These are phyloP conservation scores for Monilinia laxa DNA, from an alignment of 2,329 filamentous ascomycete species.

Conservation along the genomic window DNA sequence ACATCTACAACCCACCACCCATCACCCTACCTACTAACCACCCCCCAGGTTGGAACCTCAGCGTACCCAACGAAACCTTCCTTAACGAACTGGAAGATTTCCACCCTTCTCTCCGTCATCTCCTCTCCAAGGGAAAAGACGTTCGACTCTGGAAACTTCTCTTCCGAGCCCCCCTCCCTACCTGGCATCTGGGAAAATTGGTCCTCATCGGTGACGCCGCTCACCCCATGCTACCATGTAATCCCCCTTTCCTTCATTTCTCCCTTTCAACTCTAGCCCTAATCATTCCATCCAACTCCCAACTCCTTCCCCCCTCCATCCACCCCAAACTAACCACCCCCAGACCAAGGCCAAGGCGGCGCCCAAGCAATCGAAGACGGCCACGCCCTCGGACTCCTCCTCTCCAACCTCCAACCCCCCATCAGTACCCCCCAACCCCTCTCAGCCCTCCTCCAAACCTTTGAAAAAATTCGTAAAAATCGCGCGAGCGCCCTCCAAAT, in stretches of 20 bases:
- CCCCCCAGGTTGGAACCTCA: constrained; percentile 8
- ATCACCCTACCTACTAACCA: not conserved
- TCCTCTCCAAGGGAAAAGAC: constrained; percentile 15
- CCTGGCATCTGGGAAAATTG: constrained; percentile 55
- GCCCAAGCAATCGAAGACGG: constrained; percentile 67
- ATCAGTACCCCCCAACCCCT: not conserved
- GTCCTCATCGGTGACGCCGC: constrained; percentile 65
- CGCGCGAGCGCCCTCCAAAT: constrained; percentile 16
- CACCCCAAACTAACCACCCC: not conserved
- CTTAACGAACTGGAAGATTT: constrained; percentile 33
- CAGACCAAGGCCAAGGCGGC: constrained; percentile 59
- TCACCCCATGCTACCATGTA: constrained; percentile 62
- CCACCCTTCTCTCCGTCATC: constrained; percentile 6
- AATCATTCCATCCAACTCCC: not conserved
- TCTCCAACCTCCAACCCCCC: not conserved
- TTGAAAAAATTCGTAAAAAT: constrained; percentile 12
- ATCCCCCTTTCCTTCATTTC: not conserved
- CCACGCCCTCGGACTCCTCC: constrained; percentile 47
- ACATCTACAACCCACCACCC: not conserved
- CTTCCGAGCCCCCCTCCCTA: constrained; percentile 41
- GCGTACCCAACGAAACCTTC: not conserved
- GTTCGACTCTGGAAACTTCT: constrained; percentile 21
- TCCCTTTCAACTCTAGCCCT: not conserved
- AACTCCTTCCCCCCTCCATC: too few species aligned
- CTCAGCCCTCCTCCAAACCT: not conserved